phyloP scores from a whole-genome alignment of 2,329 filamentous ascomycete species.

The Calcarisporium arbuscula region DNA sequence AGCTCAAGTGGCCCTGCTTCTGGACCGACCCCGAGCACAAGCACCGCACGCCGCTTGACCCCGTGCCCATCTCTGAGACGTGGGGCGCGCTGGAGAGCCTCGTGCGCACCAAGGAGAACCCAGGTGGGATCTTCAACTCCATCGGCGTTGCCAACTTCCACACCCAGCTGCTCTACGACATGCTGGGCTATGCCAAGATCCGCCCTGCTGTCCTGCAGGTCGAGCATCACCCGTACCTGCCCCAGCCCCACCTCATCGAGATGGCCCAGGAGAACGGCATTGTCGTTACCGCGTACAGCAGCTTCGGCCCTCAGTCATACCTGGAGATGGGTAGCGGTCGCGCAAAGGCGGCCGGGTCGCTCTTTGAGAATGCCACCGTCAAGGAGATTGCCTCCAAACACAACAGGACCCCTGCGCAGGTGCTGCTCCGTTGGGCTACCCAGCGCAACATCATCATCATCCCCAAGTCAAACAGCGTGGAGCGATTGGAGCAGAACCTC shows the following conservation, averaged over 20 bases:
- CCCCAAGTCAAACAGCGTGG: conserved; percentile 53
- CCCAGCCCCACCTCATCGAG: conserved; percentile 49
- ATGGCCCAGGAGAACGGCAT: conserved; percentile 52
- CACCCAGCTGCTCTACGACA: conserved; percentile 51
- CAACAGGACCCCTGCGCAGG: conserved; percentile 55
- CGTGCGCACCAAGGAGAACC: conserved; percentile 36
- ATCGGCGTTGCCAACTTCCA: conserved; percentile 79
- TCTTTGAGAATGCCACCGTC: conserved; percentile 32
- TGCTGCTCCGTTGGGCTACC: conserved; percentile 61
- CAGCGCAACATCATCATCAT: conserved; percentile 58
- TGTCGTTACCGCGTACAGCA: conserved; percentile 58
- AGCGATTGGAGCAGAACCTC: conserved; percentile 47
- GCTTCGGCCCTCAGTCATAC: conserved; percentile 52
- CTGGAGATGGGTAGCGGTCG: conserved; percentile 23
- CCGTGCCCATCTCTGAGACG: conserved; percentile 67
- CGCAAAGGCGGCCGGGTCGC: conserved; percentile 18
- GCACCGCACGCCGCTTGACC: conserved; percentile 46
- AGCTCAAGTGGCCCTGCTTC: conserved; percentile 30
- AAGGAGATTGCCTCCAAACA: conserved; percentile 47
- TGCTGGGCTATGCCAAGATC: conserved; percentile 55
- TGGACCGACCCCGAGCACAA: conserved; percentile 38
- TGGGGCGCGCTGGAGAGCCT: conserved; percentile 72
- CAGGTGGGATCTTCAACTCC: conserved; percentile 55
- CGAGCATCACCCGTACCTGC: conserved; percentile 64
- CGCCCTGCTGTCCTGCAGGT: conserved; percentile 53